Evolutionary conservation across 306 rosid genomes (phyloP).

Genomic region (Malus fusca): DNA sequence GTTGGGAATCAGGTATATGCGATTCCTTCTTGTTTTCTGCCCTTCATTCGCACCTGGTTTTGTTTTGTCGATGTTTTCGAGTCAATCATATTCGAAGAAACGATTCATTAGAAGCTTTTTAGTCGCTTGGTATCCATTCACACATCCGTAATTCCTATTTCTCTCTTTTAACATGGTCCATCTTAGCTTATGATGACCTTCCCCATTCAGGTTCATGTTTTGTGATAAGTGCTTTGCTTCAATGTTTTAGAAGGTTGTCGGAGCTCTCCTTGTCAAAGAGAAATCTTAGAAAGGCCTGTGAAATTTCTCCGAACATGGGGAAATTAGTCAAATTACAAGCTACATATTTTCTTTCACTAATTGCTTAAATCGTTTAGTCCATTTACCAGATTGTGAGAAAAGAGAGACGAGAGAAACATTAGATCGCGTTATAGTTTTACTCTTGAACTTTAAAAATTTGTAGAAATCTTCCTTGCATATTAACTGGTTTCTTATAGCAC

Average conservation of each 20-base stretch:
- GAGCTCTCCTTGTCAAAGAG: neutral
- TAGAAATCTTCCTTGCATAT: conserved; percentile 19
- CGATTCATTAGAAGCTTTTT: neutral
- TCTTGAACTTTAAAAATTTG: neutral
- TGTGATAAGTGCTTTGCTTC: neutral
- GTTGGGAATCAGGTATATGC: conserved; percentile 86
- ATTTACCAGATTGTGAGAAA: neutral
- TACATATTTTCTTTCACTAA: neutral
- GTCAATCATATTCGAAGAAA: neutral
- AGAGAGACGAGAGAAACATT: neutral
- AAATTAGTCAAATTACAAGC: neutral
- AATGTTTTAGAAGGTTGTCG: neutral
- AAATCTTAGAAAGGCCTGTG: neutral
- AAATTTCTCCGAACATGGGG: neutral
- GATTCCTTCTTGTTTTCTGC: conserved; percentile 15
- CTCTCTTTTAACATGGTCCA: neutral
- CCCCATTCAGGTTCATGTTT: neutral
- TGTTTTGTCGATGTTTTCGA: neutral
- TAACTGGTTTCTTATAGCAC: conserved; percentile 53
- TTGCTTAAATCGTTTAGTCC: neutral
- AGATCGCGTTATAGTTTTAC: neutral
- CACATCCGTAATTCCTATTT: neutral
- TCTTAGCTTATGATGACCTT: neutral
- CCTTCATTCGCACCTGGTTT: neutral
- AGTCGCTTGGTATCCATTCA: neutral